These are phyloP conservation scores for Salix exigua DNA, from an alignment of 345 rosid genomes.

Conservation along the genomic window DNA sequence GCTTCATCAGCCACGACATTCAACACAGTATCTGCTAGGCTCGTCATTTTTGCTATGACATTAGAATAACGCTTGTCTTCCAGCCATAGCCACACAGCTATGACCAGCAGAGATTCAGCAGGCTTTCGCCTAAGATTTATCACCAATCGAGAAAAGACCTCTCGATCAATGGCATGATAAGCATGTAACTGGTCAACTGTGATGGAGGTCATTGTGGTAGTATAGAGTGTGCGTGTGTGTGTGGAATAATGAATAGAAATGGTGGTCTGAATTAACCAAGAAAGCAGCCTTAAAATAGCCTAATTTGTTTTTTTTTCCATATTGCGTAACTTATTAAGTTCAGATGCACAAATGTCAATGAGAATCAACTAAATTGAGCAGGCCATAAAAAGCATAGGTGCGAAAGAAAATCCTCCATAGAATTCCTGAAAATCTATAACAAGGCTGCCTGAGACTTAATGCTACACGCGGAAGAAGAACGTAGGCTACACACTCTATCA, in stretches of 20 bases:
- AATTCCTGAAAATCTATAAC: neutral
- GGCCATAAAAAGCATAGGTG: neutral
- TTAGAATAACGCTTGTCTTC: slow-evolving; percentile 41
- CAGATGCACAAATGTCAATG: neutral
- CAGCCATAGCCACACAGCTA: slow-evolving; percentile 50
- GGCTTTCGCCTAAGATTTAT: slow-evolving; percentile 26
- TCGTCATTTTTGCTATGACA: slow-evolving; percentile 19
- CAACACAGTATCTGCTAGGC: slow-evolving; percentile 20
- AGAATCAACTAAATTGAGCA: neutral
- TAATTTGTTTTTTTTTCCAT: neutral
- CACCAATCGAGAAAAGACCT: slow-evolving; percentile 36
- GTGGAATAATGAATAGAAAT: neutral
- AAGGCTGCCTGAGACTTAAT: neutral
- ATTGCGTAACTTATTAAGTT: neutral
- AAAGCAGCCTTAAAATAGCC: neutral
- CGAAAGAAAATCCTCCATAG: too few species aligned
- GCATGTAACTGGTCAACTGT: slow-evolving; percentile 28
- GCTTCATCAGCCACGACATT: slow-evolving; percentile 33
- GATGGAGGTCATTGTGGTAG: slow-evolving; percentile 22
- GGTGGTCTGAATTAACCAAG: neutral
- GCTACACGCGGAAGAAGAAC: neutral
- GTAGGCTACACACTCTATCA: too few species aligned
- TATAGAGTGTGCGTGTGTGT: neutral
- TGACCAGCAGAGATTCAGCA: slow-evolving; percentile 31
- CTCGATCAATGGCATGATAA: slow-evolving; percentile 39